Evolutionary conservation across 2,329 filamentous ascomycete genomes (phyloP).

Genomic region (Myriangium duriaei): DNA sequence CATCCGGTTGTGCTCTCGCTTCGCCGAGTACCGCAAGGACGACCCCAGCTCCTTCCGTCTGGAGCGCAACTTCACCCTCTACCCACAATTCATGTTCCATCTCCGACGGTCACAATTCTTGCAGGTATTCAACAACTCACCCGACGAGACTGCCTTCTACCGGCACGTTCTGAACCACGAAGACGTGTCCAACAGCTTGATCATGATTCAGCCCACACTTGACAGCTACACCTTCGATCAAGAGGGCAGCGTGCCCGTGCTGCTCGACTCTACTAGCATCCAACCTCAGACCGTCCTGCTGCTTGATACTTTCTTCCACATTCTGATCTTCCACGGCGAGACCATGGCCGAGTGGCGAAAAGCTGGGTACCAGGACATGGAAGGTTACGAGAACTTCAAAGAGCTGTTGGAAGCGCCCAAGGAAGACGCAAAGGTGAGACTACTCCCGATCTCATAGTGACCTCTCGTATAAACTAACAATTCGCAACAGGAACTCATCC

Average conservation of each 20-base stretch:
- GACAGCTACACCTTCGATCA: conserved; percentile 97
- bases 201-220: conserved; percentile 97
- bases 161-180: conserved; percentile 94
- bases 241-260: conserved; percentile 81
- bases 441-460: too few relatives aligned
- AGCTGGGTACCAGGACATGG: conserved; percentile 93
- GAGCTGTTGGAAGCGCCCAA: conserved; percentile 81
- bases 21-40: conserved; percentile 96
- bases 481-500: conserved; percentile 88
- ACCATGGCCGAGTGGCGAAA: conserved; percentile 97
- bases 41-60: conserved; percentile 92
- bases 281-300: conserved; percentile 87
- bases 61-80: conserved; percentile 98
- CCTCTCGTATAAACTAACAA: too few relatives aligned
- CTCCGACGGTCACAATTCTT: conserved; percentile 92
- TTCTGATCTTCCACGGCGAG: conserved; percentile 97
- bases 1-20: conserved; percentile 87
- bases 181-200: conserved; percentile 87
- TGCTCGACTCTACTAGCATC: conserved; percentile 92
- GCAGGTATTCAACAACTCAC: conserved; percentile 98
- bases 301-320: conserved; percentile 98
- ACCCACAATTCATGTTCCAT: conserved; percentile 99
- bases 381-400: conserved; percentile 95
- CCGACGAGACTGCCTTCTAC: conserved; percentile 98
- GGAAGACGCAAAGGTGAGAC: conserved; percentile 79